These are phyloP conservation scores for Vaccinium macrocarpon DNA, from an alignment of 148 eudicot species.

Conservation along the genomic window DNA sequence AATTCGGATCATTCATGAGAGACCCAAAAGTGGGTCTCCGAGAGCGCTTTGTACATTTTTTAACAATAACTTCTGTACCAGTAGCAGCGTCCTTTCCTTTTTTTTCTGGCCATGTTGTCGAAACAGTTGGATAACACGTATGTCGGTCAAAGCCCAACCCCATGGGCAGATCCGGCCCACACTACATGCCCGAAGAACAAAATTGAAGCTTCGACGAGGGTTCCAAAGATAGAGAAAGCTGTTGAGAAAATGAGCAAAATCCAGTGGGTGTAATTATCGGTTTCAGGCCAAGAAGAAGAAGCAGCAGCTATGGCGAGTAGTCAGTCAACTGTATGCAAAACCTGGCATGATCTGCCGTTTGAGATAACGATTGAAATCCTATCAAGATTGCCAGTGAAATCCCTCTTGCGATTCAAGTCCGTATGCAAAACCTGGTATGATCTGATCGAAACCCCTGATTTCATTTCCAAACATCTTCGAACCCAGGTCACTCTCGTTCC, in stretches of 20 bases:
- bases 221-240: slow-evolving; percentile 15
- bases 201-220: slow-evolving; percentile 57
- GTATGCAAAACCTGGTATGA: slow-evolving; percentile 11
- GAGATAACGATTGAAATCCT: neutral
- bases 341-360: neutral
- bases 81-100: too few species aligned
- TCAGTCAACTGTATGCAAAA: neutral
- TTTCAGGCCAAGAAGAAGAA: slow-evolving; percentile 50
- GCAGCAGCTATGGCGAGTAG: neutral
- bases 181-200: slow-evolving; percentile 26
- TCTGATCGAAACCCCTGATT: slow-evolving; percentile 2
- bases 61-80: too few species aligned
- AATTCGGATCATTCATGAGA: too few species aligned
- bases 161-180: neutral
- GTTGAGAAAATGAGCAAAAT: too few species aligned
- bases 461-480: neutral
- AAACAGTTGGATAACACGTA: too few species aligned
- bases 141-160: too few species aligned
- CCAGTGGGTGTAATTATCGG: too few species aligned
- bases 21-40: too few species aligned
- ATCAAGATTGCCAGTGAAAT: neutral
- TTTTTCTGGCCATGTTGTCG: too few species aligned
- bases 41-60: too few species aligned
- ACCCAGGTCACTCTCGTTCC: neutral
- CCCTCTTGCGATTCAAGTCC: slow-evolving; percentile 11